Percentiles rank a stretch among this genome's conserved stretches.
These are phyloP conservation scores for Setaria italica DNA, from an alignment of 202 grass and related monocot species.

Conservation along the genomic window DNA sequence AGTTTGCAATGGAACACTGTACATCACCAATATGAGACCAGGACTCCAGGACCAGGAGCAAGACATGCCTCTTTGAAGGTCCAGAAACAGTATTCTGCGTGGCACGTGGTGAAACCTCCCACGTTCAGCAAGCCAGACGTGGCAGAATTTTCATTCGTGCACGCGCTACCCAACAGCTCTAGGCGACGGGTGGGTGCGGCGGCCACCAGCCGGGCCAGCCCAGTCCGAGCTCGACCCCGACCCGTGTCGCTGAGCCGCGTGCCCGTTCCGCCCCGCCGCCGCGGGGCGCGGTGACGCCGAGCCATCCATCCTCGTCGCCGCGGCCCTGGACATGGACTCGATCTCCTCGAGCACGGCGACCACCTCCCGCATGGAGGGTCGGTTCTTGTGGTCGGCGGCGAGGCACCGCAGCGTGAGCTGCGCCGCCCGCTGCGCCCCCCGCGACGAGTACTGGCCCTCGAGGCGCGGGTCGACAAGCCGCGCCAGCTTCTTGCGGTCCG, in stretches of 20 bases:
- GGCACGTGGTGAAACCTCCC: not conserved
- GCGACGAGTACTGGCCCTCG: conserved; percentile 61
- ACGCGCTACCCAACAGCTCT: not conserved
- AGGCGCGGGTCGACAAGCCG: conserved; percentile 73
- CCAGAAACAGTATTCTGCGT: not conserved
- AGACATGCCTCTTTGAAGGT: not conserved
- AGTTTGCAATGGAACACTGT: not conserved
- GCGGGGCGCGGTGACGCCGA: conserved; percentile 39
- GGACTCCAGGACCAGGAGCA: not conserved
- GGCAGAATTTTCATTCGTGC: not conserved
- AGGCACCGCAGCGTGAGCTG: conserved; percentile 69
- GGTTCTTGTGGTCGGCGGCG: conserved; percentile 59
- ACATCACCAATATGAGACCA: not conserved
- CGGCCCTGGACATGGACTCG: conserved; percentile 41
- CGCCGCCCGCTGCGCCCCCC: conserved; percentile 57
- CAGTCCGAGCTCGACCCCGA: conserved; percentile 1
- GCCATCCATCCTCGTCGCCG: conserved; percentile 13
- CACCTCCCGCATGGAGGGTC: conserved; percentile 78
- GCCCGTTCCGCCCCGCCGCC: conserved; percentile 13
- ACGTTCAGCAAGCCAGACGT: not conserved
- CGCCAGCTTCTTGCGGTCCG: conserved; percentile 55
- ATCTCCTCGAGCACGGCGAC: conserved; percentile 62
- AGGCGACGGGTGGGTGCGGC: conserved; percentile 28
- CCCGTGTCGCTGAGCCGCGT: conserved; percentile 1
- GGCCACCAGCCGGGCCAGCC: conserved; percentile 25